These are phyloP conservation scores for Boletellus deceptivus DNA, from an alignment of 1,284 basidiomycete genomes.

Conservation along the genomic window DNA sequence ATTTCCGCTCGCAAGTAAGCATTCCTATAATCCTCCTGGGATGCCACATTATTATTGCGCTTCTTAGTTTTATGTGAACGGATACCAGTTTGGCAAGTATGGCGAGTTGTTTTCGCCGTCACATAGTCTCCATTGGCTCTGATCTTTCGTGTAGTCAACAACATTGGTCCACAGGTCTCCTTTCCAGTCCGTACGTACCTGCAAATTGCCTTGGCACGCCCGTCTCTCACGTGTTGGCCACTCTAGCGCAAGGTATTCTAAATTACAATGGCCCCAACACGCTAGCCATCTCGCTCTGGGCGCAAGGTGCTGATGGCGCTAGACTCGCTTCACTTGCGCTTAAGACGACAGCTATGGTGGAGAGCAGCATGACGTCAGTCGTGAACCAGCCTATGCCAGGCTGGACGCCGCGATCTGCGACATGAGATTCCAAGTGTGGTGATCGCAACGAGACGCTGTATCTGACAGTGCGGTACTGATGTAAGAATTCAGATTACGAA, in stretches of 20 bases:
- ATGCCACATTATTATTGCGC: not conserved
- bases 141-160: slow-evolving; percentile 19
- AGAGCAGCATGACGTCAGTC: slow-evolving; percentile 39
- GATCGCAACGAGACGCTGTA: not conserved
- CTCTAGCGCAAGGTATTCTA: slow-evolving; percentile 48
- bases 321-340: slow-evolving; percentile 40
- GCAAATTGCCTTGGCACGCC: not conserved
- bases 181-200: slow-evolving; percentile 27
- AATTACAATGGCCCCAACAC: slow-evolving; percentile 50
- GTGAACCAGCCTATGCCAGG: slow-evolving; percentile 39
- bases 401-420: slow-evolving; percentile 36
- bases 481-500: too few relatives aligned
- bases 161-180: slow-evolving; percentile 24
- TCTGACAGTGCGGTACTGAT: not conserved
- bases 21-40: not conserved
- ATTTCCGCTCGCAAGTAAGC: slow-evolving; percentile 38
- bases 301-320: slow-evolving; percentile 38
- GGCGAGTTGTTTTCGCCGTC: not conserved
- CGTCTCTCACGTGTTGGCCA: slow-evolving; percentile 4
- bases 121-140: not conserved
- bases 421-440: slow-evolving; percentile 4
- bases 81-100: slow-evolving; percentile 31
- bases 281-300: slow-evolving; percentile 49
- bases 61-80: slow-evolving; percentile 28
- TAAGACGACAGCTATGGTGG: slow-evolving; percentile 37